Base-by-base conservation (phyloP, 176 grass and related monocot genomes). In the Tillandsia fasciculata region DNA sequence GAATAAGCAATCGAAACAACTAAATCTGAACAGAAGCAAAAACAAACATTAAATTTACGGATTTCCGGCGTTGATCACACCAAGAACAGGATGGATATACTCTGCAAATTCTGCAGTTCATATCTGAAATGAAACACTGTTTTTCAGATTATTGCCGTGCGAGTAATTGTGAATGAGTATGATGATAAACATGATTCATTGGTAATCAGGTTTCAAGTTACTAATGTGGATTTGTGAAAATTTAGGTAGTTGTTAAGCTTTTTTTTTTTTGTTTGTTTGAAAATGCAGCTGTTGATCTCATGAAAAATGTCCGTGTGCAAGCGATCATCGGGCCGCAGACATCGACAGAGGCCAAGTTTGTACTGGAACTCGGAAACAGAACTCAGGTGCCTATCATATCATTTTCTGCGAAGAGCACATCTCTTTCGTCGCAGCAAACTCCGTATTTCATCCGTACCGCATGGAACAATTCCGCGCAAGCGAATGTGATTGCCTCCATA, bases 271-370 rank as follows among this genome's bases (percentile, higher is more conserved):
- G 14, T 3, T 67, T 29, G 2, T 52, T 27, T 27, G 11, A 6
- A 26, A 3, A 27, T 81, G 4, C 87, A 96, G 91, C 79, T 72
- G 20, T 91, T 15, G 87, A 96, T 87, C 74, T 96, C 14, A 73
- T 96, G 24, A 87, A 85, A 76, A 96, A 91, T 83, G 77, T 85
- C 52, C 17, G 20, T 12, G 87, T 91, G 49, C 82, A 91, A 85
- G 84, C 91, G 15, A 88, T 96, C 20, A 50, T 96, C 2, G 87
- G 91, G 18, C 84, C 87, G 17, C 84, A 96, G 71, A 83, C 82
- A 58, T 74, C 91, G n/a, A 53, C 54, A 7, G 77, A 96, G 66
- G 84, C 80, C 7, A 91, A 88, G 57, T 91, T 96, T 65, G 56
- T 96, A 14, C 18, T 67, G 3, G 82, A 76, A 69, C 87, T 96